These are phyloP conservation scores for Moringa oleifera DNA, from an alignment of 345 rosid species.

Conservation along the genomic window DNA sequence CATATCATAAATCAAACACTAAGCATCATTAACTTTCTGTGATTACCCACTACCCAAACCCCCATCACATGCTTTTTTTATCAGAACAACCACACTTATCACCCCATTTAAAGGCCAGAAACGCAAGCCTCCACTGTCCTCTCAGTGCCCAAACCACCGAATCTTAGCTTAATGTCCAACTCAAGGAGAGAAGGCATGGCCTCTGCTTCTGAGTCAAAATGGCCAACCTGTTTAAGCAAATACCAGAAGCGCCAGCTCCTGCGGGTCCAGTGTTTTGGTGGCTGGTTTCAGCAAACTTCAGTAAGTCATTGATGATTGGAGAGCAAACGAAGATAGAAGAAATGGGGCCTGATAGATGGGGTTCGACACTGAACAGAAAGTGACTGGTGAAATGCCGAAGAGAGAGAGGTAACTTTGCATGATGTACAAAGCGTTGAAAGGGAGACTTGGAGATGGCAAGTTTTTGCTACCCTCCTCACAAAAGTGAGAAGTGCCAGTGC, in stretches of 20 bases:
- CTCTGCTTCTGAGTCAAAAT: constrained; percentile 43
- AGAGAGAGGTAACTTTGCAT: constrained; percentile 9
- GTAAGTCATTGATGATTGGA: constrained; percentile 24
- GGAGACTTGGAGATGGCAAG: neutral
- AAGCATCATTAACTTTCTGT: constrained; percentile 64
- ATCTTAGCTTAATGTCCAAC: constrained; percentile 34
- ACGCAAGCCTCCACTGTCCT: constrained; percentile 66
- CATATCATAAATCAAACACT: constrained; percentile 76
- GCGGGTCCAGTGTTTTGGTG: constrained; percentile 12
- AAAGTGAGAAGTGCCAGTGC: no score
- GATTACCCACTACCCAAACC: constrained; percentile 65
- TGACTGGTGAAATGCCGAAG: constrained; percentile 51
- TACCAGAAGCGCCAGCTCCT: constrained; percentile 25
- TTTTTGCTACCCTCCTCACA: no score
- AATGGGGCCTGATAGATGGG: constrained; percentile 9
- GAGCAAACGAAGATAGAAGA: constrained; percentile 23
- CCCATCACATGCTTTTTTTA: constrained; percentile 44
- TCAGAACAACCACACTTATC: constrained; percentile 44
- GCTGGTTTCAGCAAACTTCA: constrained; percentile 17
- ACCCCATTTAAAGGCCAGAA: constrained; percentile 77
- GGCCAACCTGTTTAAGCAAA: constrained; percentile 40
- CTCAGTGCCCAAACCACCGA: constrained; percentile 59
- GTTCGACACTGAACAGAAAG: constrained; percentile 13
- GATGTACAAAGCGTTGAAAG: neutral
- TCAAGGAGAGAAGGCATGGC: constrained; percentile 46